Evolutionary conservation across 805 yeast genomes (phyloP), one percentile per base, ranked within the genome.

Genomic region (Pichia kluyveri): DNA sequence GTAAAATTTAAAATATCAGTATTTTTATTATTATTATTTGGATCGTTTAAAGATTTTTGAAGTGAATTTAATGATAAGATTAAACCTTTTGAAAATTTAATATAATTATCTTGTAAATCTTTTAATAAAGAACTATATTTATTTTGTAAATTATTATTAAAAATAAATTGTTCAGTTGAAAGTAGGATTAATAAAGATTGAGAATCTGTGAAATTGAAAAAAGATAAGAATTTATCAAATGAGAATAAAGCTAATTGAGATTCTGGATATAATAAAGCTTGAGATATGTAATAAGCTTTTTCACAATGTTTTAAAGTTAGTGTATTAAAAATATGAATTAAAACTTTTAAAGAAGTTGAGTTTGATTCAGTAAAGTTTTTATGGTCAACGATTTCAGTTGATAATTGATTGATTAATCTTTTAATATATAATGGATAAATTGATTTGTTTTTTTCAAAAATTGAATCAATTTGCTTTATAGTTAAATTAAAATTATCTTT

Each of bases 401-500:
- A 53, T 38, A 56, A 48, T 34, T 58, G 64, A 42, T 57, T 61
- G n/a, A 65, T 49, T 40, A 68, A 54, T 48, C 62, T 59, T 51
- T 60, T 63, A 37, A 68, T 45, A 47, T 62, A 69, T 41, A 56
- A 59, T 47, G 59, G 53, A 51, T 64, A 64, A 38, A 67, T 65
- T 40, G 63, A 66, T 10, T 66, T 61, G 34, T 67, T 60, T 46
- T 65, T 65, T 12, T 59, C 63, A 47, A 76, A 58, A 30, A 82
- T 70, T 54, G 66, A 68, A 48, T 70, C 68, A 57, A 80, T 77
- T 58, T 80, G 77, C 38, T 59, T 55, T 43, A 62, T 58, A 28
- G 72, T 66, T 19, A 63, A 51, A 26, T 63, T 65, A 58, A 72
- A 69, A 60, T 72, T 73, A 23, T 63, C 62, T 26, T 63, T 62